Percentiles rank a stretch among this genome's conserved stretches.
phyloP scores from a whole-genome alignment of 2,329 filamentous ascomycete genomes.

The Chaetomiaceae sp. region DNA sequence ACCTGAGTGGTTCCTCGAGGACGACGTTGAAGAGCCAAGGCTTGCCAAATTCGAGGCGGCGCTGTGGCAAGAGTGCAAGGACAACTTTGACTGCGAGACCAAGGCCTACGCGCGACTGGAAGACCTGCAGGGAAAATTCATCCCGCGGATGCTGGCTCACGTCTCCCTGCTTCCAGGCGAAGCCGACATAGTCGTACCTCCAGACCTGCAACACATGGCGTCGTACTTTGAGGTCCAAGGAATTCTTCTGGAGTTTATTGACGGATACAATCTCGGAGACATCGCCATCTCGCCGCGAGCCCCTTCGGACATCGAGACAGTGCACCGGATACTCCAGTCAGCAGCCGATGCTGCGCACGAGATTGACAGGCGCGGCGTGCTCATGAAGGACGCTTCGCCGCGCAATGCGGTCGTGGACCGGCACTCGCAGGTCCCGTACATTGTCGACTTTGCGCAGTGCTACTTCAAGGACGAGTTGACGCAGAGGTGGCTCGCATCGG shows the following conservation, averaged over 20 bases:
- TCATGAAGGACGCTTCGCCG: slow-evolving; percentile 10
- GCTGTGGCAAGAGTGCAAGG: slow-evolving; percentile 6
- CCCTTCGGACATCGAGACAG: slow-evolving; percentile 2
- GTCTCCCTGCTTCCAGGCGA: slow-evolving; percentile 5
- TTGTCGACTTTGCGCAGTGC: slow-evolving; percentile 11
- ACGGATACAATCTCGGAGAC: slow-evolving; percentile 4
- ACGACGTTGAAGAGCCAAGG: neutral
- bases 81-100: slow-evolving; percentile 13
- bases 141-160: slow-evolving; percentile 2
- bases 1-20: slow-evolving; percentile 3
- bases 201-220: too few species aligned
- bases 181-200: too few species aligned
- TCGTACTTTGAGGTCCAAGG: slow-evolving; percentile 8
- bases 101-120: slow-evolving; percentile 7
- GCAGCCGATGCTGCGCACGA: slow-evolving; percentile 2
- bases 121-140: slow-evolving; percentile 2
- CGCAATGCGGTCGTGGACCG: slow-evolving; percentile 10
- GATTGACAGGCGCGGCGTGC: slow-evolving; percentile 7
- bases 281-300: neutral
- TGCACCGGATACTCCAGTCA: slow-evolving; percentile 9
- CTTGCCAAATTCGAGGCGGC: slow-evolving; percentile 12
- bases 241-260: slow-evolving; percentile 9
- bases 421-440: slow-evolving; percentile 4
- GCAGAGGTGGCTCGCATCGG: neutral
- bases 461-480: slow-evolving; percentile 2